Evolutionary conservation across 768 basidiomycete species (phyloP).

Genomic region (Phanerodontia chrysosporium): DNA sequence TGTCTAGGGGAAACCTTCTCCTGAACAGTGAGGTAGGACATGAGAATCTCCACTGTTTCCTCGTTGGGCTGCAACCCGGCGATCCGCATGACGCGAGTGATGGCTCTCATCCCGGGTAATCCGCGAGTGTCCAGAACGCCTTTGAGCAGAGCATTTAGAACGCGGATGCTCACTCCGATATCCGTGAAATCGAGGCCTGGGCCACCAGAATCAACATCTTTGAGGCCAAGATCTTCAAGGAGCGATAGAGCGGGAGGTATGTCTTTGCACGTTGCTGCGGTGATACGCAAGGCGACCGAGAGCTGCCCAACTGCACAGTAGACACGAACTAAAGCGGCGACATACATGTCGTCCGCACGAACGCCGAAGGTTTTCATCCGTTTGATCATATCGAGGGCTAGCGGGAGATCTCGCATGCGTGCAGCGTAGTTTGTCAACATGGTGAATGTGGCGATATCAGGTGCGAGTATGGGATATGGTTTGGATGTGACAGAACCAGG

Average conservation of each 20-base stretch:
- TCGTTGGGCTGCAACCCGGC: constrained; percentile 48
- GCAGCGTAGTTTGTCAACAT: constrained; percentile 57
- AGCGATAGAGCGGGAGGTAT: constrained; percentile 18
- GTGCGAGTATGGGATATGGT: constrained; percentile 18
- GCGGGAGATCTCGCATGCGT: constrained; percentile 37
- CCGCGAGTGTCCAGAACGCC: constrained; percentile 48
- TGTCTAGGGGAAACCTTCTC: constrained; percentile 41
- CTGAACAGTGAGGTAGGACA: constrained; percentile 44
- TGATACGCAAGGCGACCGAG: constrained; percentile 47
- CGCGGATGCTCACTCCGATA: constrained; percentile 26
- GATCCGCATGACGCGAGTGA: constrained; percentile 54
- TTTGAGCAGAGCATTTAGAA: constrained; percentile 61
- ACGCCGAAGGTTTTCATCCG: constrained; percentile 42
- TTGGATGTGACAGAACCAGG: neutral
- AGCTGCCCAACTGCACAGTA: constrained; percentile 45
- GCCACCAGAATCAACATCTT: neutral
- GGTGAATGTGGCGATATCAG: constrained; percentile 59
- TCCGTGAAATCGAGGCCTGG: constrained; percentile 13
- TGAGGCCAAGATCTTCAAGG: constrained; percentile 20
- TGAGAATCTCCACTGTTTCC: constrained; percentile 50
- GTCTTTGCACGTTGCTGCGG: constrained; percentile 41
- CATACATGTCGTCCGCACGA: constrained; percentile 40
- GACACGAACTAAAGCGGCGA: constrained; percentile 55
- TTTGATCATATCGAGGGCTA: constrained; percentile 42
- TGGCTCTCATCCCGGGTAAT: constrained; percentile 38